These are phyloP conservation scores for Delonix regia DNA, from an alignment of 306 rosid species.

Conservation along the genomic window DNA sequence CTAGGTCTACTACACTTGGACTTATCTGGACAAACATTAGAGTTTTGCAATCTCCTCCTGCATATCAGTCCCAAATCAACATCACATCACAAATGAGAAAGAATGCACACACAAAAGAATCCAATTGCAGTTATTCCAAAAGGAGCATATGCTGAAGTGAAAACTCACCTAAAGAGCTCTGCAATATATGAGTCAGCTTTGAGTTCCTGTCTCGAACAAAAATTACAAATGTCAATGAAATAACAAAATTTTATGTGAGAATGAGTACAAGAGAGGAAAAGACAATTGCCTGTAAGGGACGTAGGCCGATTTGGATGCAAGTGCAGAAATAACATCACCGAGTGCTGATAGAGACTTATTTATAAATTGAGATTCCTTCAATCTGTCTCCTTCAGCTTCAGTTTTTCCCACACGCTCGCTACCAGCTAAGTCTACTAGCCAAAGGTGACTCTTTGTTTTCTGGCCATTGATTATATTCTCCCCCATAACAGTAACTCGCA, in stretches of 20 bases:
- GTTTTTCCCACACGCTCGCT: slow-evolving; percentile 97
- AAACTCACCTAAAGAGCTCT: slow-evolving; percentile 89
- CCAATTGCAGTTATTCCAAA: slow-evolving; percentile 3
- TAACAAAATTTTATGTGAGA: neutral
- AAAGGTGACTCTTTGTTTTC: slow-evolving; percentile 85
- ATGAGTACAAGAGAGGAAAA: neutral
- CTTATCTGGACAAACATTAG: slow-evolving; percentile 96
- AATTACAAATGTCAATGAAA: slow-evolving; percentile 29
- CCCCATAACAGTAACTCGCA: slow-evolving; percentile 82
- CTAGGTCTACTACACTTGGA: slow-evolving; percentile 78
- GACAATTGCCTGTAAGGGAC: slow-evolving; percentile 81
- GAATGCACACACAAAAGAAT: neutral
- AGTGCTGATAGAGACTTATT: slow-evolving; percentile 97
- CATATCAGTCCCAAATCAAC: slow-evolving; percentile 42
- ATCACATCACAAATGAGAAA: slow-evolving; percentile 7
- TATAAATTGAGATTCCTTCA: slow-evolving; percentile 95
- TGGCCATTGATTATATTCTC: slow-evolving; percentile 79
- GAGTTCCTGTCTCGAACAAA: slow-evolving; percentile 74
- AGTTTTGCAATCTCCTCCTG: slow-evolving; percentile 99
- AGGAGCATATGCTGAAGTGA: slow-evolving; percentile 15
- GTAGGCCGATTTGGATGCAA: slow-evolving; percentile 89
- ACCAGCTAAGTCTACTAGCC: slow-evolving; percentile 99
- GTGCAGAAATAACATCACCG: slow-evolving; percentile 93
- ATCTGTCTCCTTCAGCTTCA: slow-evolving; percentile 97
- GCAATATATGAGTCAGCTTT: slow-evolving; percentile 92